Base-by-base conservation (phyloP, 306 rosid genomes). In the Potentilla sterilis region DNA sequence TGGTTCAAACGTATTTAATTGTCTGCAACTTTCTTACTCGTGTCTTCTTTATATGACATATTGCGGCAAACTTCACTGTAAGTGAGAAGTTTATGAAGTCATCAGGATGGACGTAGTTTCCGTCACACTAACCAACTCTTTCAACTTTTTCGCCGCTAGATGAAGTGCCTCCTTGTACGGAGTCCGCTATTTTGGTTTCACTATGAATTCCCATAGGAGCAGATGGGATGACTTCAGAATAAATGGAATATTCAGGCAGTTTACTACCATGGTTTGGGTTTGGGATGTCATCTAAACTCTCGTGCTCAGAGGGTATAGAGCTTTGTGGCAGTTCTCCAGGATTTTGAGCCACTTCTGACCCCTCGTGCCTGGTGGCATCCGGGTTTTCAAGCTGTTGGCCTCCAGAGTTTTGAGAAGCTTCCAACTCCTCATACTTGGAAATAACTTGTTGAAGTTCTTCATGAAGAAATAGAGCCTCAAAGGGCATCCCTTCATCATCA, bases 391-490 rank as follows among this genome's bases (percentile, higher is more conserved):
- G 77, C 16, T 63, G 81, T 54, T 62, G 74, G 67, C 61, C 83
- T 74, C 41, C 86, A 3, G 86, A 63, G 0, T 74, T 57, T 76
- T 80, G 86, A 79, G 83, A 78, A 80, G 80, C 84, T 82, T 88
- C 95, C 88, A 85, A 78, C 80, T 85, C 86, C 78, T 88, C 90
- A 35, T 85, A 88, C 80, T 86, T 89, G 65, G 90, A 88, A 78
- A 92, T 76, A 35, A 92, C 74, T 61, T 82, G 91, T 66, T 88
- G 90, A 77, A 92, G 89, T 78, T 92, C 97, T 78, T 92, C 97
- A 65, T 92, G 87, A 67, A 92, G 91, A 86, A 85, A 81, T 63
- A 92, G 79, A 75, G 96, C 95, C 86, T 92, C 97, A 76, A 89
- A 86, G 67, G 89, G 93, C 77, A 86, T 86, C 70, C 66, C 90